Evolutionary conservation across 2,329 filamentous ascomycete species (phyloP), one percentile per base, ranked within the genome.

Genomic region (Diaporthe aspalathi): DNA sequence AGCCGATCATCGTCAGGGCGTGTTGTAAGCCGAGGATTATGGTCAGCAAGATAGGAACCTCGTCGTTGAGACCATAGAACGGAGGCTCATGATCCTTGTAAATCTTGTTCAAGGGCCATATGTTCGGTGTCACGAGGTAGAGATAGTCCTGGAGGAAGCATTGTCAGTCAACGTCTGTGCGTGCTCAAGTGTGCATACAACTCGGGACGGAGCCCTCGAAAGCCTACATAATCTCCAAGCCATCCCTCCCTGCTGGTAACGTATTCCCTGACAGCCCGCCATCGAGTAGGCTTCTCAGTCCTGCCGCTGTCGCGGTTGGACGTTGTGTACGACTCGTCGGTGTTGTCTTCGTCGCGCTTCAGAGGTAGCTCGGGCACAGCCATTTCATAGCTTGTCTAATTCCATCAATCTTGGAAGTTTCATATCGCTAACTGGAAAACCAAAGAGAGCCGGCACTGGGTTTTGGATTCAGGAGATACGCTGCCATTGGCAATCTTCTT

Each of bases 21-120:
- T 93, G 91, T 77, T 93, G 91, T 49, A 93, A 87, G 4, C 91
- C 91, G 27, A 93, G 83, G 27, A 93, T 83, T 9, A 93, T 78
- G 16, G 89, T 91, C 27, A 93, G 83, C 1, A 93, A 77, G 2
- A 93, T 84, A 0, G 91, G 91, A 80, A 93, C 90, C n/a, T 84
- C 83, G 76, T 92, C 91, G 73, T 93, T 83, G 3, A 93, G 86
- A 8, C 90, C 91, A 76, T 93, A 93, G 81, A 93, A 93, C 0
- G 91, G 91, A 3, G 89, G 87, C n/a, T 80, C 78, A 56, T 82
- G 75, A 71, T 81, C 79, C 72, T 82, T 80, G 74, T 81, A 79
- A 75, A 85, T 87, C 75, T 86, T 87, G 79, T 91, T 86, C 76
- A 92, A 90, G 0, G 91, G 90, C 43, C 91, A 80, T 68, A 90